Evolutionary conservation across 805 yeast genomes (phyloP), one percentile per base, ranked within the genome.

Genomic region (Candida quercuum): DNA sequence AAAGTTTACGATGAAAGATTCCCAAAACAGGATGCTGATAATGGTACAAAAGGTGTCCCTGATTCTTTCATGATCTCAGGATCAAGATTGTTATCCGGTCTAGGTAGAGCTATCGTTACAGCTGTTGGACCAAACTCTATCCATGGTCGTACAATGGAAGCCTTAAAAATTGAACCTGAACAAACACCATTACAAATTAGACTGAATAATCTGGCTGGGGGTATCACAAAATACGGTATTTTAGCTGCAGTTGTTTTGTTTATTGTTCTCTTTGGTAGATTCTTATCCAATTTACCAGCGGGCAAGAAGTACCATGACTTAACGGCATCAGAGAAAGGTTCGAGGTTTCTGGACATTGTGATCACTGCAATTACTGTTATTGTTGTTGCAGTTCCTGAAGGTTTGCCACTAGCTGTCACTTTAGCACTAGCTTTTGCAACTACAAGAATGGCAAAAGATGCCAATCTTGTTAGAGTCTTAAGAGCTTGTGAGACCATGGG

Each of bases 351-450:
- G 66, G 81, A 86, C 52, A 85, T 91, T 39, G 69, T 93, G 42
- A 93, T 93, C 53, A 86, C 93, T 18, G 83, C 98, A 1, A 84
- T 93, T 42, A 88, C 99, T 0, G 74, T 93, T 49, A 79, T 93
- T 21, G 99, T 91, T 13, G 99, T 93, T 35, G 99, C 99, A 0
- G 96, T 93, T n/a, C 99, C 99, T 3, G 99, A 93, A 64, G 99
- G 99, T 44, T 72, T 93, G 40, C 99, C 99, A 1, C 69, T 93
- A 39, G 99, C 99, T 2, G 99, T 93, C 14, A 93, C 99, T 1
- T 70, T 93, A 33, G 96, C 99, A 0, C 69, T 93, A 48, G 99
- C 99, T 0, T 93, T 93, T 67, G 99, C 99, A 2, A 93, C 99
- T 3, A 89, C 96, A 9, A 76, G 98, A 62, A 93, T 93, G 99